These are phyloP conservation scores for Taiozyma onychis DNA, from an alignment of 1,139 yeast genomes.

Conservation along the genomic window DNA sequence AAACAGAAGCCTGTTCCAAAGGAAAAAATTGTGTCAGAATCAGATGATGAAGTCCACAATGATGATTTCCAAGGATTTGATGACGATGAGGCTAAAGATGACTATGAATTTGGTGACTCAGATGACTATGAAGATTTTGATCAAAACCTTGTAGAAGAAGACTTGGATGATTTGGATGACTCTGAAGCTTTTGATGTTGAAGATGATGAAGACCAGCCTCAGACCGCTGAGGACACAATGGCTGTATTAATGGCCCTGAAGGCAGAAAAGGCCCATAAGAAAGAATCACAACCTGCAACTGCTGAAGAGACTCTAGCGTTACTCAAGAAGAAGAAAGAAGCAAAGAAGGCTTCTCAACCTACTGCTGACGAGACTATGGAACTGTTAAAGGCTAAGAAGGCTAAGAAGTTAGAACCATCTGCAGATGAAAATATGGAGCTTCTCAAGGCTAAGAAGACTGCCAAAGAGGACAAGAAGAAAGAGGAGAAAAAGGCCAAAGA, in stretches of 20 bases:
- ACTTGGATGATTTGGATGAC: constrained; percentile 7
- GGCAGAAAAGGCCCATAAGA: constrained; percentile 17
- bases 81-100: constrained; percentile 13
- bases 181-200: constrained; percentile 14
- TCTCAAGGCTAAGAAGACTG: constrained; percentile 29
- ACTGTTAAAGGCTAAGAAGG: constrained; percentile 31
- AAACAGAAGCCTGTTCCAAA: constrained; percentile 12
- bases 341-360: constrained; percentile 2
- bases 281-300: constrained; percentile 1
- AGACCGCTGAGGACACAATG: constrained; percentile 33
- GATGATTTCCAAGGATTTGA: constrained; percentile 7
- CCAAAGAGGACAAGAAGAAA: neutral
- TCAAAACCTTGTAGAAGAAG: constrained; percentile 17
- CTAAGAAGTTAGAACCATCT: constrained; percentile 5
- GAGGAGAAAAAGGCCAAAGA: constrained; percentile 1
- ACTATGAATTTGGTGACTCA: constrained; percentile 14
- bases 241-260: constrained; percentile 40
- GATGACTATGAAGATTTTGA: constrained; percentile 24
- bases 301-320: constrained; percentile 1
- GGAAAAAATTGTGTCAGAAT: constrained; percentile 1
- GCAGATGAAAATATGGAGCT: constrained; percentile 33
- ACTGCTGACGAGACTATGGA: constrained; percentile 31
- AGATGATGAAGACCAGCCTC: constrained; percentile 22
- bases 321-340: constrained; percentile 1
- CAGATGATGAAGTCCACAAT: constrained; percentile 14